phyloP scores from a whole-genome alignment of 2,329 filamentous ascomycete genomes.

The Paecilomyces sp. region DNA sequence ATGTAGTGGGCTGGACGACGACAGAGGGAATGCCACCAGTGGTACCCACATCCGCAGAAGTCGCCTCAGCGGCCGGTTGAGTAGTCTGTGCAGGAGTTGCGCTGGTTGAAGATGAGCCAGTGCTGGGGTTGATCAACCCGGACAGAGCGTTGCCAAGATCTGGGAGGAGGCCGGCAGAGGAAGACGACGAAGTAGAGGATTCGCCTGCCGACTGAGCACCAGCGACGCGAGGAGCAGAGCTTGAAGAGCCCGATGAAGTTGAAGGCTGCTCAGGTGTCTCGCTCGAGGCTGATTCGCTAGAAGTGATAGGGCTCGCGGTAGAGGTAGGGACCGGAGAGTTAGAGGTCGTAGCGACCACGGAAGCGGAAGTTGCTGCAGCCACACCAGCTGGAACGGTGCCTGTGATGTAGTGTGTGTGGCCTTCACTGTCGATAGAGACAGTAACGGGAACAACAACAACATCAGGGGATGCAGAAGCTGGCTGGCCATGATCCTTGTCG shows the following conservation, averaged over 20 bases:
- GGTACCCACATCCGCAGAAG: neutral
- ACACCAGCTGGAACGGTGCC: neutral
- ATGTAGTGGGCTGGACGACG: neutral
- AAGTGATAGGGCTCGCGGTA: neutral
- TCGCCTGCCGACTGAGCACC: neutral
- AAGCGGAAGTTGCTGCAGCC: neutral
- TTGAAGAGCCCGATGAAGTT: neutral
- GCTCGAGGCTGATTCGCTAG: neutral
- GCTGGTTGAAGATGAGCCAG: neutral
- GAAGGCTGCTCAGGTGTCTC: neutral
- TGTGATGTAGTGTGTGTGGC: neutral
- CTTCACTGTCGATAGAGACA: neutral
- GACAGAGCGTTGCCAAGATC: neutral
- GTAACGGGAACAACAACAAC: neutral
- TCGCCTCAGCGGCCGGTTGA: neutral
- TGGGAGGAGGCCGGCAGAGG: neutral
- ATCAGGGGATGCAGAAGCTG: neutral
- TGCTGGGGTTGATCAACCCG: neutral
- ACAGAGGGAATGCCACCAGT: neutral
- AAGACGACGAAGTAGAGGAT: slow-evolving; percentile 1
- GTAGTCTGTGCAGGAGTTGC: neutral
- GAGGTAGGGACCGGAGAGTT: neutral
- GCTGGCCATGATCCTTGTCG: neutral
- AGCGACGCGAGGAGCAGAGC: too few species aligned
- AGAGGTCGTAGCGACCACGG: neutral